phyloP scores from a whole-genome alignment of 306 rosid genomes.

The Senna tora region DNA sequence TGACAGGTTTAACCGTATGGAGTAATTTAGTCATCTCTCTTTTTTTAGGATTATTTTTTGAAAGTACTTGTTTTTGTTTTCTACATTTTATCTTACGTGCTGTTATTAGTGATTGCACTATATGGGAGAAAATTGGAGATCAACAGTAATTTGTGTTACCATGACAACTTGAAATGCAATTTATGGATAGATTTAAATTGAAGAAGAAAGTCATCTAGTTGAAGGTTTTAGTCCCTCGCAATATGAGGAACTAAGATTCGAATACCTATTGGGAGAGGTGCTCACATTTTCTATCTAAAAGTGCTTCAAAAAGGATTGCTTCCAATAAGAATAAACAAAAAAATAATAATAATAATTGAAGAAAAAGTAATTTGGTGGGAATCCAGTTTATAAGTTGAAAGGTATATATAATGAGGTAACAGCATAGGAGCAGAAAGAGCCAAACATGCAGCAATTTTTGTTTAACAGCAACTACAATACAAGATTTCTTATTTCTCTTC shows the following conservation, averaged over 20 bases:
- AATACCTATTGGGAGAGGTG: too few species aligned
- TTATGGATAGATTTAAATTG: neutral
- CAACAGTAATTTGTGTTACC: neutral
- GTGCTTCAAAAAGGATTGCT: too few species aligned
- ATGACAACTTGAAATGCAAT: neutral
- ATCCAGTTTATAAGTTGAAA: constrained; percentile 3
- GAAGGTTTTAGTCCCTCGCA: too few species aligned
- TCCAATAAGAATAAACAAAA: too few species aligned
- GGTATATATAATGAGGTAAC: neutral
- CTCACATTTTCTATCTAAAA: too few species aligned
- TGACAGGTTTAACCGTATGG: neutral
- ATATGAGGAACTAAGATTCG: too few species aligned
- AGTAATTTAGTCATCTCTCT: neutral
- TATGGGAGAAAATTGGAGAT: neutral
- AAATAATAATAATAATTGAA: too few species aligned
- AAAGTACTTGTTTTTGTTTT: neutral
- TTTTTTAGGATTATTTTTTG: neutral
- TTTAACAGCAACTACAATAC: neutral
- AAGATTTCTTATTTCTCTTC: neutral
- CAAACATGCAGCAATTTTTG: neutral
- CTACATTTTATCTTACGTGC: neutral
- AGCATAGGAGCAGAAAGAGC: neutral
- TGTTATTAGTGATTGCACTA: too few species aligned
- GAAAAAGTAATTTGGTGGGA: neutral
- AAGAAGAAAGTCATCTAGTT: too few species aligned